These are phyloP conservation scores for Kitagawia praeruptora DNA, from an alignment of 129 eudicot genomes.

Conservation along the genomic window DNA sequence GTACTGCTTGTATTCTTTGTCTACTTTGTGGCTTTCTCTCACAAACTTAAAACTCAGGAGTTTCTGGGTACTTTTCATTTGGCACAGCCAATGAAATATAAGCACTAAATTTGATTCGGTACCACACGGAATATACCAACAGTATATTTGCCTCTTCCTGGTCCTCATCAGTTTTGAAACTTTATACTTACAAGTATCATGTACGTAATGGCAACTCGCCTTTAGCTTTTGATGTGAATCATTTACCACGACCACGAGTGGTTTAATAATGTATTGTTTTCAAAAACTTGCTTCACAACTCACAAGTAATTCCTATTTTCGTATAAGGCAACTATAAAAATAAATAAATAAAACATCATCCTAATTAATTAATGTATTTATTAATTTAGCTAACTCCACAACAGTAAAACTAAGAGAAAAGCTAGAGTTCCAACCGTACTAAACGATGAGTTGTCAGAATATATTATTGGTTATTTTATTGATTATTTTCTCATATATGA, in stretches of 20 bases:
- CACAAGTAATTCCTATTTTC: too few relatives aligned
- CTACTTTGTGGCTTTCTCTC: background rate
- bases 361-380: too few relatives aligned
- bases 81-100: slow-evolving; percentile 3
- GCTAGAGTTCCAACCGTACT: too few relatives aligned
- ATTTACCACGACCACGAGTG: background rate
- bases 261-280: too few relatives aligned
- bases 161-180: background rate
- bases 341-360: too few relatives aligned
- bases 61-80: background rate
- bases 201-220: background rate
- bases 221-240: background rate
- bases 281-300: too few relatives aligned
- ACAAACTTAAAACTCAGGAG: background rate
- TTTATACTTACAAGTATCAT: background rate
- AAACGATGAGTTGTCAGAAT: too few relatives aligned
- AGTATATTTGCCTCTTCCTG: slow-evolving; percentile 17
- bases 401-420: too few relatives aligned
- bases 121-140: slow-evolving; percentile 25
- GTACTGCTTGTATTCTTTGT: background rate
- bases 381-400: too few relatives aligned
- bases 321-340: too few relatives aligned
- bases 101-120: background rate
- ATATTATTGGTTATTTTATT: too few relatives aligned
- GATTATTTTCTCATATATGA: too few relatives aligned